A percentile compares a stretch with the other conserved stretches of the same genome.
Conservation (phyloP, 768 basidiomycete genomes). For the Tulasnella sp. region DNA sequence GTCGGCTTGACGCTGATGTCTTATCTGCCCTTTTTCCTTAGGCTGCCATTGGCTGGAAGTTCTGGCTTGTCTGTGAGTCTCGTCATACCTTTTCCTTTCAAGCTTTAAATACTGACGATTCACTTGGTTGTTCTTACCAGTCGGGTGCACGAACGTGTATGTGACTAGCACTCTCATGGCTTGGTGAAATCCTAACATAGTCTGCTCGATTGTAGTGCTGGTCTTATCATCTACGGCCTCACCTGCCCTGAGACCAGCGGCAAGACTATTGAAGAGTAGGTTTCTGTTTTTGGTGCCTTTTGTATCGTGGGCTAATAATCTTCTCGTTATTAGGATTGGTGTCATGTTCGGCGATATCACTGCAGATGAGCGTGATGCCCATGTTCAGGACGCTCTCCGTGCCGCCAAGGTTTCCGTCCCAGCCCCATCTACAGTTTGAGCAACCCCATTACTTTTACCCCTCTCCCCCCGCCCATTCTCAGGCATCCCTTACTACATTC, state of each 20-base stretch:
- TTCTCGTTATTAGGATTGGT: constrained; percentile 1
- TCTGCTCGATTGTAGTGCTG: background rate
- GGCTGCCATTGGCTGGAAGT: too few relatives aligned
- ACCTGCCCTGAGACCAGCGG: constrained; percentile 12
- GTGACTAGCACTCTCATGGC: background rate
- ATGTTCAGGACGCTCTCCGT: background rate
- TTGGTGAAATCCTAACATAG: background rate
- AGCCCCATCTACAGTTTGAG: too few relatives aligned
- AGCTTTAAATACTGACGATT: too few relatives aligned
- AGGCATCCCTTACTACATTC: too few relatives aligned
- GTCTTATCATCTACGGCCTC: constrained; percentile 2
- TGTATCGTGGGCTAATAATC: background rate
- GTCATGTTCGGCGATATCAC: constrained; percentile 9
- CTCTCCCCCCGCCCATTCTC: too few relatives aligned
- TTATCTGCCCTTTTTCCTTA: background rate
- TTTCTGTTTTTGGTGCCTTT: background rate
- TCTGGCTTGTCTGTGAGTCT: too few relatives aligned
- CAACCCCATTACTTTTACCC: too few relatives aligned
- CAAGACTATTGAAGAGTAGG: constrained; percentile 12
- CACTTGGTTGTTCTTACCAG: background rate
- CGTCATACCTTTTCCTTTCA: too few relatives aligned
- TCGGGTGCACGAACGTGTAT: constrained; percentile 1
- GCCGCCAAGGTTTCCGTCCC: too few relatives aligned
- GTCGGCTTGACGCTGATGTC: background rate
- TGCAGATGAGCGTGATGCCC: background rate